Evolutionary conservation across 1,284 basidiomycete species (phyloP).

Genomic region (Apiotrichum siamense): DNA sequence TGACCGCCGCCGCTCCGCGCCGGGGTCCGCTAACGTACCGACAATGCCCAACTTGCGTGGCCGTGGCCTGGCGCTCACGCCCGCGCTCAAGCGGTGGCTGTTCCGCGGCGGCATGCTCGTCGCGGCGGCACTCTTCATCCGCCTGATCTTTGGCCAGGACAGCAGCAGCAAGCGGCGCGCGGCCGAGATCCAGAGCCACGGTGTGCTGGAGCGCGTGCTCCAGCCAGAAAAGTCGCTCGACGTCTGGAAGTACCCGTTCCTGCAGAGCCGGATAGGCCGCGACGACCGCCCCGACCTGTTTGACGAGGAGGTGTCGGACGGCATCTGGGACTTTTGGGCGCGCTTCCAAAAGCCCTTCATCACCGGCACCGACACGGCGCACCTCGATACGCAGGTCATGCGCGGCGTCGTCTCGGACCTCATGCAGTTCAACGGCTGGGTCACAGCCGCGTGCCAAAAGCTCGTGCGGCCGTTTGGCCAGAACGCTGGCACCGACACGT

Average conservation of each 20-base stretch:
- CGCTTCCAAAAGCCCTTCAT: constrained; percentile 85
- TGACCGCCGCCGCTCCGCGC: constrained; percentile 22
- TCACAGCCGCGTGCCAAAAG: constrained; percentile 89
- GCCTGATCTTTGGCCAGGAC: constrained; percentile 30
- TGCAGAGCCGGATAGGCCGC: constrained; percentile 76
- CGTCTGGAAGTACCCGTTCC: constrained; percentile 74
- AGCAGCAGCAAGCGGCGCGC: constrained; percentile 18
- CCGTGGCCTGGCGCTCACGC: constrained; percentile 27
- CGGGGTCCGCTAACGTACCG: constrained; percentile 21
- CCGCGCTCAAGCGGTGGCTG: constrained; percentile 35
- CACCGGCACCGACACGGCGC: constrained; percentile 67
- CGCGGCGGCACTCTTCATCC: constrained; percentile 34
- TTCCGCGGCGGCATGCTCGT: constrained; percentile 39
- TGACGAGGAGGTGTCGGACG: constrained; percentile 64
- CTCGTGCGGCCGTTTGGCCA: constrained; percentile 84
- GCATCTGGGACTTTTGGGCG: constrained; percentile 80
- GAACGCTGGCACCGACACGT: constrained; percentile 72
- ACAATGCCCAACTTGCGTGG: constrained; percentile 24
- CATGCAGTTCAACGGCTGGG: constrained; percentile 92
- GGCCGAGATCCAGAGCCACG: constrained; percentile 70
- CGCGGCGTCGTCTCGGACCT: constrained; percentile 81
- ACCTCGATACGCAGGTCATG: constrained; percentile 81
- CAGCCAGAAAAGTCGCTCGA: constrained; percentile 76
- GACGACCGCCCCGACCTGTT: constrained; percentile 77
- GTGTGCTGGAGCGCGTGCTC: constrained; percentile 79